A percentile compares a stretch with the other conserved stretches of the same genome.
phyloP scores from a whole-genome alignment of 768 basidiomycete species.

The Pleurotus djamor region DNA sequence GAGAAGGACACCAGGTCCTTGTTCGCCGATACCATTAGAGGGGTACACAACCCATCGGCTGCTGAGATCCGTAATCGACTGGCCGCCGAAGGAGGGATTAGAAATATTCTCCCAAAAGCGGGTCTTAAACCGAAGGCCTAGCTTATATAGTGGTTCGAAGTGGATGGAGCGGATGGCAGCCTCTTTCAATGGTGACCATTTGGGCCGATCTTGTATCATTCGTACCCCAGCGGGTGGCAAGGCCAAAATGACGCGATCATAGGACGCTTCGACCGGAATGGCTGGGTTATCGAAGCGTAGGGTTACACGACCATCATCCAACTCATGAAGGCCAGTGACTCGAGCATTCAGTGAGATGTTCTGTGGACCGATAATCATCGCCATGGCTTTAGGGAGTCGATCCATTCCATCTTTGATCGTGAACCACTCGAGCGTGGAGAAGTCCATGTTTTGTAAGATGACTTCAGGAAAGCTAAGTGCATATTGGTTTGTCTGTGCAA shows the following conservation, averaged over 20 bases:
- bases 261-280: background rate
- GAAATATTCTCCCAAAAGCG: slow-evolving; percentile 1
- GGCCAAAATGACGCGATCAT: slow-evolving; percentile 1
- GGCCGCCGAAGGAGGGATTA: slow-evolving; percentile 1
- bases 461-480: slow-evolving; percentile 1
- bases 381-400: slow-evolving; percentile 1
- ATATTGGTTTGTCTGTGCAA: slow-evolving; percentile 3
- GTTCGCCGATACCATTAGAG: slow-evolving; percentile 3
- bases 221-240: background rate
- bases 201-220: background rate
- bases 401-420: slow-evolving; percentile 7
- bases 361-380: background rate
- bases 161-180: slow-evolving; percentile 3
- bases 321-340: background rate
- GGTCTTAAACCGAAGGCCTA: slow-evolving; percentile 5
- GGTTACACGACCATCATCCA: background rate
- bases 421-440: slow-evolving; percentile 4
- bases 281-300: background rate
- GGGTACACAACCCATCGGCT: slow-evolving; percentile 7
- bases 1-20: slow-evolving; percentile 21
- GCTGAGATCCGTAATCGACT: background rate
- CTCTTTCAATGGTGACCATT: background rate
- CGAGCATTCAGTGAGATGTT: slow-evolving; percentile 5
- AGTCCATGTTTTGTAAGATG: slow-evolving; percentile 1
- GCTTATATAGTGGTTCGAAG: background rate